Base-by-base conservation (phyloP, 441 rosid species). In the Geranium incanum region DNA sequence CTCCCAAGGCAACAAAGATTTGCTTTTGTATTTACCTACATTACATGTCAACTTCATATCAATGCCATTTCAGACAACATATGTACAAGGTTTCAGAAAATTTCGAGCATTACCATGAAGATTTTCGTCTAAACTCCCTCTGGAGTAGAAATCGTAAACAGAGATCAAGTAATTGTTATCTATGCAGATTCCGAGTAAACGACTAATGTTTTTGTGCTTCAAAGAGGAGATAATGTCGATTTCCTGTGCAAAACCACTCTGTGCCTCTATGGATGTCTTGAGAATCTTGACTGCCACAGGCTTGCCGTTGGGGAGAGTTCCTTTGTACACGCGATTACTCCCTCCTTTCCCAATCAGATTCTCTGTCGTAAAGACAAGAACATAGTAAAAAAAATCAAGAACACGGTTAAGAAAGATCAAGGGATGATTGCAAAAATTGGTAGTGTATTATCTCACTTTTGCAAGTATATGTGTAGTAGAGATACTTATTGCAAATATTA, bases 311-410 rank as follows among this genome's bases (percentile, higher is more conserved):
- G 86, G 85, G 69, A 95, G 86, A 68, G 77, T 81, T 11, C 99
- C 99, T 84, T 78, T 86, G 76, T 92, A 95, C 70, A 95, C 97
- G 71, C 82, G 85, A 75, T 97, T 90, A 71, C 89, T 87, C 52
- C 99, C 99, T 72, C 99, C 99, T 86, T 79, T 89, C 71, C 99
- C 99, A 21, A 95, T 78, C 81, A 95, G 71, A 78, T 92, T 89
- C 68, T 86, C 97, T 95, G 84, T 64, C 18, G 63, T 50, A 0
- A 3, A 60, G 9, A 8, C 23, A 16, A 4, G 9, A 48, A 50
- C 6, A 16, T 1, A 45, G 74, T 3, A 15, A 38, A 6, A 52
- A 39, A 67, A 33, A 5, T n/a, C 13, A 71, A 36, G 12, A 15
- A 66, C 13, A 15, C 1, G n/a, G 39, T 8, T 36, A 69, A 70